A percentile compares a stretch with the other conserved stretches of the same genome.
phyloP scores from a whole-genome alignment of 768 basidiomycete species.

The Cystobasidium tubakii region DNA sequence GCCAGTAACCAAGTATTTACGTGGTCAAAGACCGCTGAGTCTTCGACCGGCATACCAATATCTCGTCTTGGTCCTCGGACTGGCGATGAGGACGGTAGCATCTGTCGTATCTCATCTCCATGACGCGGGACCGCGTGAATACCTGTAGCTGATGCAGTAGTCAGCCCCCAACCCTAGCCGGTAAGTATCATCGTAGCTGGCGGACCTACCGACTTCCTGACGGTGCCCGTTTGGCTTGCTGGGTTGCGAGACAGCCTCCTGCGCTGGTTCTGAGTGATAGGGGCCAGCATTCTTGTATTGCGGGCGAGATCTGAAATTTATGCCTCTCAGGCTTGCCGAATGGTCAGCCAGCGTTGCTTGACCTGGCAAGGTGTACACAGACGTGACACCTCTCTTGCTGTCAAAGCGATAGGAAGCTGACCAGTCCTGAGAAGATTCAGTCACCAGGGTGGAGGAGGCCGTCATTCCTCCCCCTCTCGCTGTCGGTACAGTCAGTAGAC shows the following conservation, averaged over 20 bases:
- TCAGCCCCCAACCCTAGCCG: too few relatives aligned
- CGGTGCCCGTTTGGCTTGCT: too few relatives aligned
- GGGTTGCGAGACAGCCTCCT: neutral
- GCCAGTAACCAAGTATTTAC: too few relatives aligned
- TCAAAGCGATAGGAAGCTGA: neutral
- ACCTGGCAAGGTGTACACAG: neutral
- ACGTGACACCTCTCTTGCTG: neutral
- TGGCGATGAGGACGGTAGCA: too few relatives aligned
- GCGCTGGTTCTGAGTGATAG: neutral
- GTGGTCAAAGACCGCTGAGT: too few relatives aligned
- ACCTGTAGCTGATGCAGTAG: too few relatives aligned
- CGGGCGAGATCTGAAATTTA: neutral
- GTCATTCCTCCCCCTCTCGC: neutral
- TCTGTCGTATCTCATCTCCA: too few relatives aligned
- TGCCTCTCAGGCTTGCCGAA: neutral
- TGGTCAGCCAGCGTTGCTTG: neutral
- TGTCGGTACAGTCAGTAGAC: neutral
- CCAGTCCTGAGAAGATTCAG: neutral
- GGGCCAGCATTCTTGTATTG: neutral
- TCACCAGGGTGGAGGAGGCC: neutral
- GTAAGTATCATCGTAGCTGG: too few relatives aligned
- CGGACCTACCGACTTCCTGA: too few relatives aligned
- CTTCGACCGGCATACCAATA: too few relatives aligned
- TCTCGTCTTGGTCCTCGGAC: too few relatives aligned
- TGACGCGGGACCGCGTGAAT: too few relatives aligned